Conservation (phyloP, 257 asterid genomes). For the Lycium ferocissimum region DNA sequence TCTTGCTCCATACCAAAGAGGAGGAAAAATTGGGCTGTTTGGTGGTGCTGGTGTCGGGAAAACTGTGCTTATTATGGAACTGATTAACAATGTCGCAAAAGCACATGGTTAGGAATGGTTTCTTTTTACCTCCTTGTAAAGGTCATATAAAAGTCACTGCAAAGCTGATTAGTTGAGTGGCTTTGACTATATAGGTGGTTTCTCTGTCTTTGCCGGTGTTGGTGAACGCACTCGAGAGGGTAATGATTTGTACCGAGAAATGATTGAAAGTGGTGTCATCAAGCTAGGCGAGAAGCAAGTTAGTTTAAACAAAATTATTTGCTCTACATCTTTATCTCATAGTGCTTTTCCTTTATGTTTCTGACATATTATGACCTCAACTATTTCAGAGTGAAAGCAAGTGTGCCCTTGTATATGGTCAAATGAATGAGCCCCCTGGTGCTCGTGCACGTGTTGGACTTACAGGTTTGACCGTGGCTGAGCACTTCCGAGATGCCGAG, state of each 20-base stretch:
- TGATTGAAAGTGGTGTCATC: constrained; percentile 99
- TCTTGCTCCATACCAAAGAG: constrained; percentile 98
- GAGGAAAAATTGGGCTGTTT: constrained; percentile 95
- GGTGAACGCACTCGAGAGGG: constrained; percentile 99
- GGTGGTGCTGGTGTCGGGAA: constrained; percentile 99
- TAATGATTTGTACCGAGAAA: constrained; percentile 95
- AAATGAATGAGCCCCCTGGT: constrained; percentile 99
- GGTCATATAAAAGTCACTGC: background rate
- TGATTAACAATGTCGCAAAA: constrained; percentile 92
- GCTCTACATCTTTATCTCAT: background rate
- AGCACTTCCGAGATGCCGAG: constrained; percentile 99
- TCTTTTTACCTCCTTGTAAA: background rate
- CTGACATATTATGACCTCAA: constrained; percentile 11
- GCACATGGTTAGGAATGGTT: constrained; percentile 75
- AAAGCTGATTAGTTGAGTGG: background rate
- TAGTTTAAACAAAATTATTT: constrained; percentile 22
- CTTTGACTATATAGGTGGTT: constrained; percentile 71
- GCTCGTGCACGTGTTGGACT: constrained; percentile 99
- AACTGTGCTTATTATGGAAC: constrained; percentile 95
- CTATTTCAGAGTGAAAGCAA: constrained; percentile 80
- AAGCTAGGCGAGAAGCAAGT: constrained; percentile 99
- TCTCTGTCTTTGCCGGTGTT: constrained; percentile 98
- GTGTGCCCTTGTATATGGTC: constrained; percentile 98
- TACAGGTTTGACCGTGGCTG: constrained; percentile 97
- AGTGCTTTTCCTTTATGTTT: background rate